Base-by-base conservation (phyloP, 2,329 filamentous ascomycete genomes). In the Fusarium kyushuense region DNA sequence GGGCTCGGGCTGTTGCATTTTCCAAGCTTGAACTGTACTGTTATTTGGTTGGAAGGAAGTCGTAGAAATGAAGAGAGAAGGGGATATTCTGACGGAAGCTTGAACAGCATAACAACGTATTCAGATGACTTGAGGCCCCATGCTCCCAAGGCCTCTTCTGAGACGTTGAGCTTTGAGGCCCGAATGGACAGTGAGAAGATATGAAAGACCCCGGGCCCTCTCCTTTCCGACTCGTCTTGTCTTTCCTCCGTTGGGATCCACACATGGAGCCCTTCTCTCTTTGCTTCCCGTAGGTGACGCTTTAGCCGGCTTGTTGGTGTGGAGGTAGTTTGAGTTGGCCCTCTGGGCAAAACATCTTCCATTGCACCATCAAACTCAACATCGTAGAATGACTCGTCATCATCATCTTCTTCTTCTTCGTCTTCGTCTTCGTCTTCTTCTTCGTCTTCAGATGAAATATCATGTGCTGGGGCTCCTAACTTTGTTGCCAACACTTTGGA, bases 1-100 rank as follows among this genome's bases (percentile, higher is more conserved):
- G 93, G 92, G 71, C 94, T 96, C 77, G 94, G 92, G 5, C 79
- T 83, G n/a, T 84, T 80, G 72, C 91, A 90, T 55, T 92, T 87
- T 2, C 92, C 92, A 25, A 96, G 83, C 9, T 89, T 86, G 75
- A 94, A 90, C 5, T 84, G 80, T 67, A 74, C 59, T 40, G 48
- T 77, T 67, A 19, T 79, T 77, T 77, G 58, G 72, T 75, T 47
- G 70, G 67, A 38, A 74, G 56, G 83, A 74, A 54, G 80, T 76
- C 77, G 74, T 16, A 86, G 74, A 12, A 92, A 76, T 1, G 85
- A 75, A 17, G 90, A 84, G 48, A 91, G 80, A 5, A 81, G 80
- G 32, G 82, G 83, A 76, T 96, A 97, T 0, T 81, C 83, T n/a
- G 78, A 76, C 0, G 83, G 79, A 67, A 91, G 91, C 35, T 86